phyloP scores from a whole-genome alignment of 2,329 filamentous ascomycete species.

The Aspergillus terreus region DNA sequence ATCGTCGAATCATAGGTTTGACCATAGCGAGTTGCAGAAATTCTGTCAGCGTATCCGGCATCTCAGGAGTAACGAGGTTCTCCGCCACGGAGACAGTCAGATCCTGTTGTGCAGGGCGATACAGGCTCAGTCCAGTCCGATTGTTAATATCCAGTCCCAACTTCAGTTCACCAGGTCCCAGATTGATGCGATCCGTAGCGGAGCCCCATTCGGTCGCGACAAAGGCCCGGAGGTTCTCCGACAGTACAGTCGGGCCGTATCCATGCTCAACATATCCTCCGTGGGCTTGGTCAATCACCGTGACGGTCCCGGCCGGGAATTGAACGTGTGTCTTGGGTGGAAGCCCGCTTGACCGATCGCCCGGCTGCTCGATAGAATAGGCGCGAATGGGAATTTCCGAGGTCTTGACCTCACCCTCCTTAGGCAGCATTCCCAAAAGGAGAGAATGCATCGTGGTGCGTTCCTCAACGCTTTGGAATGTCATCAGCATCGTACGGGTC shows the following conservation, averaged over 20 bases:
- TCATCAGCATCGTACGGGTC: slow-evolving; percentile 70
- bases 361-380: slow-evolving; percentile 57
- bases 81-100: slow-evolving; percentile 73
- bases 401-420: slow-evolving; percentile 65
- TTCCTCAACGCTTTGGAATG: slow-evolving; percentile 71
- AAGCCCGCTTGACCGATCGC: slow-evolving; percentile 27
- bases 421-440: slow-evolving; percentile 67
- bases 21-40: slow-evolving; percentile 56
- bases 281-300: slow-evolving; percentile 68
- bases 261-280: slow-evolving; percentile 51
- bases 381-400: slow-evolving; percentile 64
- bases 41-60: slow-evolving; percentile 61
- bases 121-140: slow-evolving; percentile 60
- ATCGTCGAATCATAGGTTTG: slow-evolving; percentile 66
- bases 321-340: slow-evolving; percentile 31
- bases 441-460: slow-evolving; percentile 68
- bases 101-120: slow-evolving; percentile 72
- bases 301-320: slow-evolving; percentile 35
- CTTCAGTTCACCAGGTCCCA: slow-evolving; percentile 70
- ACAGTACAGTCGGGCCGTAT: slow-evolving; percentile 65
- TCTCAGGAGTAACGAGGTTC: slow-evolving; percentile 58
- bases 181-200: slow-evolving; percentile 78
- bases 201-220: slow-evolving; percentile 72
- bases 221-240: slow-evolving; percentile 71
- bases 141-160: slow-evolving; percentile 62